Conservation (phyloP, 768 basidiomycete species). For the Ramaria sp. region DNA sequence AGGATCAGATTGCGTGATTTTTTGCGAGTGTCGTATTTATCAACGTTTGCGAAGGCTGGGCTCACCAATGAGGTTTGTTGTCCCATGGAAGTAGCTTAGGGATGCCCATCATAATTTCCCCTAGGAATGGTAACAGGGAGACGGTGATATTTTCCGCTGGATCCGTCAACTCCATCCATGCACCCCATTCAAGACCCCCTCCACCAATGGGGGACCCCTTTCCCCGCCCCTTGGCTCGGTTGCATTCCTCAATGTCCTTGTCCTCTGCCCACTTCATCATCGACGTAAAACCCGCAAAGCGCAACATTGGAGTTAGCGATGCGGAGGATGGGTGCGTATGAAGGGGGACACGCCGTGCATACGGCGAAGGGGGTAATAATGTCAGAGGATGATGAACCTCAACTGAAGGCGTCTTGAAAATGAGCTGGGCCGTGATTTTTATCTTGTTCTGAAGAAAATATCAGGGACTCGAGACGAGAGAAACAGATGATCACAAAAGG, state of each 20-base stretch:
- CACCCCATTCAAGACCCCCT: constrained; percentile 45
- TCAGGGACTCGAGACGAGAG: not conserved
- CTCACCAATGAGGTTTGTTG: constrained; percentile 16
- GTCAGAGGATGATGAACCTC: constrained; percentile 16
- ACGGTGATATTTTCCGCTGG: constrained; percentile 33
- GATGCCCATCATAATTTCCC: constrained; percentile 39
- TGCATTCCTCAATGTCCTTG: constrained; percentile 26
- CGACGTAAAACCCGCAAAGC: constrained; percentile 25
- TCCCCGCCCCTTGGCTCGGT: constrained; percentile 27
- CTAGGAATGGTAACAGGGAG: constrained; percentile 43
- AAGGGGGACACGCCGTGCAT: constrained; percentile 49
- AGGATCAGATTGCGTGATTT: not conserved
- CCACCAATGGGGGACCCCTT: constrained; percentile 34
- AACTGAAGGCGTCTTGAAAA: constrained; percentile 40
- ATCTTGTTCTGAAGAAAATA: constrained; percentile 26
- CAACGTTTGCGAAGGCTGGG: not conserved
- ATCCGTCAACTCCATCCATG: constrained; percentile 41
- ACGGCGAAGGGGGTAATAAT: constrained; percentile 41
- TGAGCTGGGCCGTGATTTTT: constrained; percentile 42
- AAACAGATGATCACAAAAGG: not conserved
- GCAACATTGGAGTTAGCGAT: constrained; percentile 15
- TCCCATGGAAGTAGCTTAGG: constrained; percentile 36
- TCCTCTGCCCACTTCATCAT: constrained; percentile 32
- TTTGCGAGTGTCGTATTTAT: not conserved
- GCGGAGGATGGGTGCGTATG: constrained; percentile 39